Base-by-base conservation (phyloP, 2,329 filamentous ascomycete genomes). In the Thielaviopsis ethacetica region DNA sequence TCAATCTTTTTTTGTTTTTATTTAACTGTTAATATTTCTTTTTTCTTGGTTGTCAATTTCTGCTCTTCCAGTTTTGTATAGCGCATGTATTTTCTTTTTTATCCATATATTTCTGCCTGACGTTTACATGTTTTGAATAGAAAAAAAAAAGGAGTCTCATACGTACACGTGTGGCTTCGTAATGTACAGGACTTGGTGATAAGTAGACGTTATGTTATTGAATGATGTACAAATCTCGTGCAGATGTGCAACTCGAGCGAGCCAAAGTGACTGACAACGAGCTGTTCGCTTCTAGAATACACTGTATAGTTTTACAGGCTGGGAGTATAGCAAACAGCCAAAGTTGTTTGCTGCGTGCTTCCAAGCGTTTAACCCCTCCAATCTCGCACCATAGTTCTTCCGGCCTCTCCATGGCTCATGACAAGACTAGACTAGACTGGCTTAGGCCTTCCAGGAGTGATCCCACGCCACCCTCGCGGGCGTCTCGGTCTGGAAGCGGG, bases 381-480 rank as follows among this genome's bases (percentile, higher is more conserved):
- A 21, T 21, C 44, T 49, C 44, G n/a, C n/a, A n/a, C 17, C 6
- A 10, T 47, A 19, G 12, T 30, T 30, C n/a, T 19, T 21, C 26
- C 5, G 38, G 3, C 6, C 19, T 41, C 26, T 17, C 47, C 26
- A 19, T 22, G 7, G 13, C n/a, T 53, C 44, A 17, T 3, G 38
- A n/a, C 38, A 15, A 17, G 15, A 5, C 38, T n/a, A 15, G 38
- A 9, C 15, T 19, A 44, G 17, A 15, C 38, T 22, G 17, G 24
- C 56, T 56, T 56, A 61, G 71, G 84, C 80, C 75, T 83, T 95
- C 93, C 93, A 98, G 13, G 76, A 85, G 72, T 95, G 84, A 73
- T 97, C 93, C 90, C 91, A 98, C n/a, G 88, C 82, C 64, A 85
- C 81, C 67, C 77, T 78, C 0, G 77, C 75, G 6, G 91, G 91